These are phyloP conservation scores for Aspergillus indologenus DNA, from an alignment of 495 filamentous ascomycete genomes.

Conservation along the genomic window DNA sequence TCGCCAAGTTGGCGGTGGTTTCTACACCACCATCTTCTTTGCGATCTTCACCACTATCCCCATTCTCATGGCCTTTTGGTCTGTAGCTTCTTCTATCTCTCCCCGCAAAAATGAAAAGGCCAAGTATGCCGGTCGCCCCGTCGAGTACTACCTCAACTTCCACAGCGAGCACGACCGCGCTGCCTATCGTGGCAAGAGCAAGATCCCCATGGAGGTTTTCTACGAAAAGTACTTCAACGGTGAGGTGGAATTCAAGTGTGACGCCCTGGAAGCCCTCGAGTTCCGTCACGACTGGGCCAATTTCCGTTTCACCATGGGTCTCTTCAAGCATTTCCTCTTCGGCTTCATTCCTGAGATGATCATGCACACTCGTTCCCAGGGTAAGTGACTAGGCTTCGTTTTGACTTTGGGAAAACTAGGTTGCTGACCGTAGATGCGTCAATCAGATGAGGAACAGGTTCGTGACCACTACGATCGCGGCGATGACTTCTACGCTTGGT, in stretches of 20 bases:
- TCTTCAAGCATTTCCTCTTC: slow-evolving; percentile 65
- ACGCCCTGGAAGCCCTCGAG: slow-evolving; percentile 58
- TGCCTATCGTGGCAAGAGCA: slow-evolving; percentile 58
- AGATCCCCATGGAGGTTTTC: slow-evolving; percentile 65
- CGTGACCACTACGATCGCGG: slow-evolving; percentile 74
- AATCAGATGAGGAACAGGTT: slow-evolving; percentile 71
- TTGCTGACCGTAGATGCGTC: slow-evolving; percentile 12
- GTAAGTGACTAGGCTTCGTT: slow-evolving; percentile 30
- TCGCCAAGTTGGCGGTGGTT: slow-evolving; percentile 51
- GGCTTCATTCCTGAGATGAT: slow-evolving; percentile 68
- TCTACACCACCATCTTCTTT: slow-evolving; percentile 56
- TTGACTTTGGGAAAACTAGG: neutral
- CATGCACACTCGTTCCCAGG: slow-evolving; percentile 66
- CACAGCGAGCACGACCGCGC: slow-evolving; percentile 52
- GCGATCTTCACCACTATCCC: slow-evolving; percentile 53
- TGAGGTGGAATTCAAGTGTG: slow-evolving; percentile 63
- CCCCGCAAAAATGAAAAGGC: slow-evolving; percentile 63
- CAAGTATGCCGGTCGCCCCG: slow-evolving; percentile 55
- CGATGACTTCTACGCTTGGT: slow-evolving; percentile 75
- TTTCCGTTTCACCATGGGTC: slow-evolving; percentile 62
- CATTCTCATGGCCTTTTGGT: slow-evolving; percentile 58
- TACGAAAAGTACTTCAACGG: slow-evolving; percentile 66
- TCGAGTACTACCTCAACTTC: slow-evolving; percentile 65
- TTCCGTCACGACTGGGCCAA: slow-evolving; percentile 68
- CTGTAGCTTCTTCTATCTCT: slow-evolving; percentile 52